These are phyloP conservation scores for Dianthus caryophyllus DNA, from an alignment of 148 eudicot genomes.

Conservation along the genomic window DNA sequence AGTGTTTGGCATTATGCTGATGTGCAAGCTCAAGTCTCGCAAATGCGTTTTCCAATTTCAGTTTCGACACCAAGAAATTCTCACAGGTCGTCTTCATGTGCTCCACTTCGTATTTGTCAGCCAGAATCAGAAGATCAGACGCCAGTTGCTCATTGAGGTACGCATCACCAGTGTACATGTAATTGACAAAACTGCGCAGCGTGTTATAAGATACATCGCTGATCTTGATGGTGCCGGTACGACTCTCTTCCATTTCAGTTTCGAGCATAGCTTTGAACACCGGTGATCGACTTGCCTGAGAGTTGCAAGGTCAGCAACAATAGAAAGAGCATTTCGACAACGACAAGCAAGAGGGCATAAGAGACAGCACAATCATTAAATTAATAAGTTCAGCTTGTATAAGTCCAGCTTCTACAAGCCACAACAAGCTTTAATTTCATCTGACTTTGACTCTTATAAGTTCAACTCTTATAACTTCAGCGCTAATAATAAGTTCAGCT, in stretches of 20 bases:
- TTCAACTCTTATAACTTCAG: too few relatives aligned
- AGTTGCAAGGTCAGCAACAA: too few relatives aligned
- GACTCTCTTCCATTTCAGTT: conserved; percentile 78
- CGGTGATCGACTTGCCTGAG: conserved; percentile 84
- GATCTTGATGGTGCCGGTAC: conserved; percentile 77
- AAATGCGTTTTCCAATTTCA: conserved; percentile 70
- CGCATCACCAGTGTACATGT: conserved; percentile 77
- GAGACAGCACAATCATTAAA: too few relatives aligned
- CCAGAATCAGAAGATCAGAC: conserved; percentile 66
- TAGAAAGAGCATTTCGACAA: too few relatives aligned
- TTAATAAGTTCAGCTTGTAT: too few relatives aligned
- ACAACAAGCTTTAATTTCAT: too few relatives aligned
- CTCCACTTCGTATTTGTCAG: conserved; percentile 80
- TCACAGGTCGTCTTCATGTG: conserved; percentile 75
- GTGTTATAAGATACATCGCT: conserved; percentile 71
- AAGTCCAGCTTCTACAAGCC: too few relatives aligned
- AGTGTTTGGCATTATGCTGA: conserved; percentile 60
- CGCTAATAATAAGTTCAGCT: too few relatives aligned
- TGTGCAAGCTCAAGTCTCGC: conserved; percentile 61
- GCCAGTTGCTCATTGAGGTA: conserved; percentile 75
- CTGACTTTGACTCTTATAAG: too few relatives aligned
- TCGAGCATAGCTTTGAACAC: conserved; percentile 91
- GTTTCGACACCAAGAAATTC: conserved; percentile 64
- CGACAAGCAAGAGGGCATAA: too few relatives aligned
- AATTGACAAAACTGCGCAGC: conserved; percentile 67